Percentiles rank a stretch among this genome's conserved stretches.
phyloP scores from a whole-genome alignment of 257 asterid species.

The Buddleja alternifolia region DNA sequence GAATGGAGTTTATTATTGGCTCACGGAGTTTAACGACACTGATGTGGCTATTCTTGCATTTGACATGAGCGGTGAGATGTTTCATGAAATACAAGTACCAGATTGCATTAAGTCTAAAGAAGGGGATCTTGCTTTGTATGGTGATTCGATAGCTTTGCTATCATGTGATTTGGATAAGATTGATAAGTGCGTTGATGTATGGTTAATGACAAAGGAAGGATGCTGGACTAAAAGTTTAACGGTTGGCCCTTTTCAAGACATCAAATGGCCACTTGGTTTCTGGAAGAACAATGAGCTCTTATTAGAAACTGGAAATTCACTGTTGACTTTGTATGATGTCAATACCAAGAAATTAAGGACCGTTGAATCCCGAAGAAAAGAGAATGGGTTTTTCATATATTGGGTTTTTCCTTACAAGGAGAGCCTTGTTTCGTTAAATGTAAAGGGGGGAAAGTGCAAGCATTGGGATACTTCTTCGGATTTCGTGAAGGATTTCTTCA shows the following conservation, averaged over 20 bases:
- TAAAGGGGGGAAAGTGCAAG: conserved; percentile 29
- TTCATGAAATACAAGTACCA: conserved; percentile 38
- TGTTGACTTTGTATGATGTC: conserved; percentile 32
- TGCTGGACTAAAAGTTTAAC: conserved; percentile 40
- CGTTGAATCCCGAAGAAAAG: conserved; percentile 27
- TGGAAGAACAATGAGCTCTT: conserved; percentile 45
- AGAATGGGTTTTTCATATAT: conserved; percentile 30
- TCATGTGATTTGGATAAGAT: conserved; percentile 31
- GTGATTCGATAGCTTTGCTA: conserved; percentile 42
- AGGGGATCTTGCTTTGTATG: conserved; percentile 43
- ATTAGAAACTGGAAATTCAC: conserved; percentile 32
- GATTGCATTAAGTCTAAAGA: conserved; percentile 28
- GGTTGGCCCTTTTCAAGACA: conserved; percentile 41
- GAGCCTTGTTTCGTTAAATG: conserved; percentile 45
- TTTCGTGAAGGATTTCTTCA: conserved; percentile 37
- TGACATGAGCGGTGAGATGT: conserved; percentile 40
- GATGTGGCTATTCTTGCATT: conserved; percentile 40
- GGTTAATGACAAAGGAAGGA: conserved; percentile 44
- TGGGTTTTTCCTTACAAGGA: conserved; percentile 48
- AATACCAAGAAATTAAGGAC: conserved; percentile 31
- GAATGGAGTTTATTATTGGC: conserved; percentile 57
- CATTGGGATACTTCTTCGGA: conserved; percentile 42
- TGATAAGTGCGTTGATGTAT: conserved; percentile 36
- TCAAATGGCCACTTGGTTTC: conserved; percentile 47
- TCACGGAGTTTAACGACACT: conserved; percentile 26